Conservation (phyloP, 495 filamentous ascomycete species). For the Aspergillus incahuasiensis region DNA sequence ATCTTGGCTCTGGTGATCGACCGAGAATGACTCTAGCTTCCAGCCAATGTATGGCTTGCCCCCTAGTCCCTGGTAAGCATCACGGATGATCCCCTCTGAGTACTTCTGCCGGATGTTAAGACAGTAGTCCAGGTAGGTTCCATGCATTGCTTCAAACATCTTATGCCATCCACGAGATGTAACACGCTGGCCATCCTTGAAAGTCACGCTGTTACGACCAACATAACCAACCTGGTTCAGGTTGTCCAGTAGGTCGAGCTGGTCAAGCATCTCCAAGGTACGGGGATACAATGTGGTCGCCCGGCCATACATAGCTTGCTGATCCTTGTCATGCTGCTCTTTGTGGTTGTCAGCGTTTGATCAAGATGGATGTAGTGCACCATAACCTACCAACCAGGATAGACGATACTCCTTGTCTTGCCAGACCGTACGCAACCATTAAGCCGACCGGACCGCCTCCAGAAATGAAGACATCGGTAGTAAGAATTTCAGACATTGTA, state of each 20-base stretch:
- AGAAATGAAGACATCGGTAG: conserved; percentile 8
- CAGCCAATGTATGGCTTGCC: conserved; percentile 4
- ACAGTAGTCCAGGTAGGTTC: conserved; percentile 8
- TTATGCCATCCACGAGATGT: conserved; percentile 10
- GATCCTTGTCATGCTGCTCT: conserved; percentile 10
- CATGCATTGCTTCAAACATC: conserved; percentile 7
- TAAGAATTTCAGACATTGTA: neutral
- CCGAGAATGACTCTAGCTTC: conserved; percentile 6
- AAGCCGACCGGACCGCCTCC: conserved; percentile 9
- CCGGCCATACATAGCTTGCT: conserved; percentile 8
- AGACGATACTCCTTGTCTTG: neutral
- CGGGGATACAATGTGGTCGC: conserved; percentile 6
- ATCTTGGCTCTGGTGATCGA: neutral
- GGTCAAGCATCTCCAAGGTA: conserved; percentile 8
- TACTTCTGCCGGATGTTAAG: conserved; percentile 11
- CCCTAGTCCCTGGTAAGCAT: neutral
- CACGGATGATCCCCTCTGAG: conserved; percentile 3
- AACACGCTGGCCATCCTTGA: conserved; percentile 5
- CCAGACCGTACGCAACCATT: neutral
- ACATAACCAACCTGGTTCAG: conserved; percentile 5
- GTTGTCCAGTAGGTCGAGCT: conserved; percentile 4
- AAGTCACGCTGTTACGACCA: conserved; percentile 11
- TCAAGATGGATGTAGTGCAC: neutral
- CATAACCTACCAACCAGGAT: conserved; percentile 4
- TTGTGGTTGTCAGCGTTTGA: neutral